Evolutionary conservation across 345 rosid genomes (phyloP).

Genomic region (Raphanus sativus): DNA sequence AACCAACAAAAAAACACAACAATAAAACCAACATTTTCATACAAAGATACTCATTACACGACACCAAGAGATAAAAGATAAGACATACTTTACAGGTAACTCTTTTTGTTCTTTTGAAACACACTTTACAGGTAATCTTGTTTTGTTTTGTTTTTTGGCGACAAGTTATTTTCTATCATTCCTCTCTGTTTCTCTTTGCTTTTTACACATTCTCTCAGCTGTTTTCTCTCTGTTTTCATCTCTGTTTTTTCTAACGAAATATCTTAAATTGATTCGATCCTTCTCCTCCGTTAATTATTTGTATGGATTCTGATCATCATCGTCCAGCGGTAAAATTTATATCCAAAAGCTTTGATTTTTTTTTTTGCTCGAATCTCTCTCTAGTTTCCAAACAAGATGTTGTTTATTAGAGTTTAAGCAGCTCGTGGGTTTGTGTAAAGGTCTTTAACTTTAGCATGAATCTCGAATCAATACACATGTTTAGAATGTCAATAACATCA

Average conservation of each 20-base stretch:
- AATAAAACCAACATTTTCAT: constrained; percentile 1
- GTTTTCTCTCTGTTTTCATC: not conserved
- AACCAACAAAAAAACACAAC: not conserved
- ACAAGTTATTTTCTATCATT: constrained; percentile 27
- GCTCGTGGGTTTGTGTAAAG: constrained; percentile 28
- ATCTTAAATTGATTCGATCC: constrained; percentile 1
- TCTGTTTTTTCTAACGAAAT: constrained; percentile 21
- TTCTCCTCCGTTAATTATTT: not conserved
- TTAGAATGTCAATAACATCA: no score
- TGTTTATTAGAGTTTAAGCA: not conserved
- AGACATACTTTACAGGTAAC: constrained; percentile 31
- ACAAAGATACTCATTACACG: not conserved
- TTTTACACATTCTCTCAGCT: constrained; percentile 24
- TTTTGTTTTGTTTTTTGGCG: not conserved
- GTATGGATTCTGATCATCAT: constrained; percentile 43
- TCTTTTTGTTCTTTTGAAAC: not conserved
- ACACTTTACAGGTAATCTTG: constrained; percentile 29
- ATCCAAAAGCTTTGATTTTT: constrained; percentile 7
- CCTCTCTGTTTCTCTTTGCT: constrained; percentile 37
- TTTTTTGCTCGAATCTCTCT: not conserved
- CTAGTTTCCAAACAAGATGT: not conserved
- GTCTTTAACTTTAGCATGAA: constrained; percentile 17
- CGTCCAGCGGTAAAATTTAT: constrained; percentile 39
- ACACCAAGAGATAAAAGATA: not conserved
- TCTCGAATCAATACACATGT: constrained; percentile 4